Evolutionary conservation across 768 basidiomycete species (phyloP), one percentile per base, ranked within the genome.

Genomic region (Daedaleopsis sinensis): DNA sequence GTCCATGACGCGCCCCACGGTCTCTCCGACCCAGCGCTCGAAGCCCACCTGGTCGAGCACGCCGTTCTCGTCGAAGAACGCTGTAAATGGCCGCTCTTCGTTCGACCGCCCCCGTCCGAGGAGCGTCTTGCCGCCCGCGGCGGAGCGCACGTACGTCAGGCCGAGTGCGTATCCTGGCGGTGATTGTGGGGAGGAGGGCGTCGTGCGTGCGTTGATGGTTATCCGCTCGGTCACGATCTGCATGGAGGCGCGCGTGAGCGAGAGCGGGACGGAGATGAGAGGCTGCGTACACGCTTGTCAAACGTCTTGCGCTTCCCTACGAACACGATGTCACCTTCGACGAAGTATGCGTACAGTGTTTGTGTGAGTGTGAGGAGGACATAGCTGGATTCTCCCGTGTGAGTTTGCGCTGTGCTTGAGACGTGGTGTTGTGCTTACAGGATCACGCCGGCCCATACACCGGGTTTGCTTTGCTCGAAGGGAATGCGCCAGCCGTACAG

Each of bases 191-290:
- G 77, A 77, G 24, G 81, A 80, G 36, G 92, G 88, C 16, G 78
- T 67, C 4, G 91, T 90, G 35, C 79, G 80, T 5, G 94, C 90
- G 21, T 85, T 82, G 58, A 96, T 81, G 32, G 87, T 91, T 75
- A 98, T 84, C 65, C 89, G 87, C 72, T 98, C 95, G 3, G 93
- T 94, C 50, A 96, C 88, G 70, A 97, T 96, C 90, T 96, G 54
- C 5, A 21, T 18, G 52, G 3, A 24, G 27, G 7, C 4, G 27
- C 27, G 27, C 3, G 38, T 32, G 52, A 50, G 42, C 44, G 52
- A 36, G 27, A 32, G 27, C 27, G 27, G 4, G 27, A 32, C 27
- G 27, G 27, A 32, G 27, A 32, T 32, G 27, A 7, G 27, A 32
- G 27, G 27, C 27, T 21, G 78, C 87, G 61, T 65, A 93, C 92